Base-by-base conservation (phyloP, 176 grass and related monocot species). In the Melocanna baccifera region DNA sequence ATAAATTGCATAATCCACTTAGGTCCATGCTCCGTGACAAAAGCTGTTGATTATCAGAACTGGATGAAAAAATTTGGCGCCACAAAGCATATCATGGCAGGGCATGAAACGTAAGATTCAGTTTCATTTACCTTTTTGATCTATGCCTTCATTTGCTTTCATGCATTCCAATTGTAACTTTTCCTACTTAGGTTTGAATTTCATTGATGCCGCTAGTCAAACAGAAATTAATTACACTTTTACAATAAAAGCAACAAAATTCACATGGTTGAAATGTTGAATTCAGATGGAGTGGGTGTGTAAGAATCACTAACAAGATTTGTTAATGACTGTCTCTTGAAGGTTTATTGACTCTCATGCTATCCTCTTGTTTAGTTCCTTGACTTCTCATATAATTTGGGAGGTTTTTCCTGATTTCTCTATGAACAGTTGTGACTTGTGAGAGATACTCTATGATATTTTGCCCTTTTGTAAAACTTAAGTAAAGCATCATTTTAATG, bases 1-100 rank as follows among this genome's bases (percentile, higher is more conserved):
- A 93, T 98, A 76, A 95, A 92, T 95, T 98, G 96, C 83, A 79
- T 98, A 73, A 98, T 98, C 82, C 96, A 98, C 84, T 86, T 98
- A 84, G 96, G 96, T 40, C 96, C 96, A 52, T 62, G 91, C 62
- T 87, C 81, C 86, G 91, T 98, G 43, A 98, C 93, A 74, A 89
- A 88, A 77, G 59, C 77, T 63, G 55, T 70, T 25, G 87, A 90
- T 48, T 98, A 98, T 75, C 91, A 91, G 70, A 89, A 89, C 26
- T 98, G 96, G 96, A 95, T 98, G 91, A 89, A 71, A 69, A 91
- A 37, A 81, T 98, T 98, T 87, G 91, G 92, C 2, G 7, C 46
- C 36, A 69, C 93, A 87, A 87, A 98, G 22, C 96, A 98, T 89
- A 92, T 95, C 50, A 98, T 98, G 96, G 96, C 93, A 57, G 96